These are phyloP conservation scores for Neophaeococcomyces aloes DNA, from an alignment of 2,329 filamentous ascomycete genomes.

Conservation along the genomic window DNA sequence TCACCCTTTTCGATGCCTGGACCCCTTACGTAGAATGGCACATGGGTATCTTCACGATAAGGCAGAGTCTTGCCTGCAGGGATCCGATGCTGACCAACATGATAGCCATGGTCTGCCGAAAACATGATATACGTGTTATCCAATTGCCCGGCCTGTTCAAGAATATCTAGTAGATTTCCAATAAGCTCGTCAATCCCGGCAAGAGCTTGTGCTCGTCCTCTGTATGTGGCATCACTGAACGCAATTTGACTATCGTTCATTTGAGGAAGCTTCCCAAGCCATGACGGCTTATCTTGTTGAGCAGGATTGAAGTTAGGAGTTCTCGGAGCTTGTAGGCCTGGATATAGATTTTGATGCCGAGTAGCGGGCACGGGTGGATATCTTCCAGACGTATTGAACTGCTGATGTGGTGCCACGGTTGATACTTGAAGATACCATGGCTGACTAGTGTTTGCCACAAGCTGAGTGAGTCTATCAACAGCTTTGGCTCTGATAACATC, in stretches of 20 bases:
- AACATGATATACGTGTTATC: constrained; percentile 25
- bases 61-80: constrained; percentile 23
- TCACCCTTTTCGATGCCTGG: constrained; percentile 18
- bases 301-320: constrained; percentile 22
- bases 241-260: constrained; percentile 16
- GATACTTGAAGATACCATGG: constrained; percentile 21
- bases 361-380: constrained; percentile 11
- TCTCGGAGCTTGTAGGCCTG: constrained; percentile 15
- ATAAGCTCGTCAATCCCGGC: constrained; percentile 28
- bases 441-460: constrained; percentile 12
- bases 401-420: constrained; percentile 17
- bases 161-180: constrained; percentile 23
- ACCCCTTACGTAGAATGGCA: constrained; percentile 25
- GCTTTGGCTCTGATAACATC: constrained; percentile 23
- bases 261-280: constrained; percentile 14
- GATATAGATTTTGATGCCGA: constrained; percentile 17
- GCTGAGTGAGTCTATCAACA: constrained; percentile 15
- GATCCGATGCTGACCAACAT: constrained; percentile 23
- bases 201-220: constrained; percentile 20
- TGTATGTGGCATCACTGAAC: constrained; percentile 17
- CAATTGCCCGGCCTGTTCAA: constrained; percentile 22
- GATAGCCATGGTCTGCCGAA: constrained; percentile 25
- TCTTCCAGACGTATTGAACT: constrained; percentile 8
- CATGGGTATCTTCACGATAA: constrained; percentile 26
- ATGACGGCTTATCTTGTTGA: constrained; percentile 16